phyloP scores from a whole-genome alignment of 768 basidiomycete species.

The Leucosporidium scottii region DNA sequence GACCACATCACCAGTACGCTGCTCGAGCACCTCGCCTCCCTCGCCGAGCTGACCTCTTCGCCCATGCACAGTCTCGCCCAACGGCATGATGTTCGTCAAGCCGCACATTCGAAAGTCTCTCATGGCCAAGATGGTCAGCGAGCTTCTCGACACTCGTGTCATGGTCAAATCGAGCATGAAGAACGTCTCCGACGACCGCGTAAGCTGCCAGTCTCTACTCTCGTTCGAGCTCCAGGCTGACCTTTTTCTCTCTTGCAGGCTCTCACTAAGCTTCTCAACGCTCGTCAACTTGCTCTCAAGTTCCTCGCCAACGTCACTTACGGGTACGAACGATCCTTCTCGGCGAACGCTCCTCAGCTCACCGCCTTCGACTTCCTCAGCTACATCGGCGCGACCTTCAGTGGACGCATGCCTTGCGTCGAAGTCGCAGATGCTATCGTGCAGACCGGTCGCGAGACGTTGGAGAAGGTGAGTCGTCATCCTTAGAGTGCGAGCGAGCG shows the following conservation, averaged over 20 bases:
- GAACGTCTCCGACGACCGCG: slow-evolving; percentile 64
- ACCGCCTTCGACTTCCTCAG: no score
- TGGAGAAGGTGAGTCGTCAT: slow-evolving; percentile 65
- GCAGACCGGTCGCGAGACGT: slow-evolving; percentile 86
- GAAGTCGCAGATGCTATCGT: slow-evolving; percentile 98
- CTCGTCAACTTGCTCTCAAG: slow-evolving; percentile 86
- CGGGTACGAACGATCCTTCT: slow-evolving; percentile 44
- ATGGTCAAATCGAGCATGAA: slow-evolving; percentile 99
- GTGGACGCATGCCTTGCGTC: slow-evolving; percentile 95
- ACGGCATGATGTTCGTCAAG: slow-evolving; percentile 91
- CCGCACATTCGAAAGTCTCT: slow-evolving; percentile 73
- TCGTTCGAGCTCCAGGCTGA: background rate
- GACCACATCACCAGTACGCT: slow-evolving; percentile 65
- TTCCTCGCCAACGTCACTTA: slow-evolving; percentile 88
- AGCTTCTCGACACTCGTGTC: slow-evolving; percentile 85
- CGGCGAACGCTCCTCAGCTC: no score
- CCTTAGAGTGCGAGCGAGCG: background rate
- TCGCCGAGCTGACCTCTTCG: background rate
- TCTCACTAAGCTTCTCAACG: slow-evolving; percentile 68
- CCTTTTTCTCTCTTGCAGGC: slow-evolving; percentile 48
- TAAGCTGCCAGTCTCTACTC: slow-evolving; percentile 35
- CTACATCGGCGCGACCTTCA: slow-evolving; percentile 88
- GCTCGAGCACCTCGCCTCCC: no score
- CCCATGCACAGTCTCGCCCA: slow-evolving; percentile 67
- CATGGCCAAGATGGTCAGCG: slow-evolving; percentile 81